Conservation (phyloP, 1,284 basidiomycete genomes). For the Phenoliferia sp. region DNA sequence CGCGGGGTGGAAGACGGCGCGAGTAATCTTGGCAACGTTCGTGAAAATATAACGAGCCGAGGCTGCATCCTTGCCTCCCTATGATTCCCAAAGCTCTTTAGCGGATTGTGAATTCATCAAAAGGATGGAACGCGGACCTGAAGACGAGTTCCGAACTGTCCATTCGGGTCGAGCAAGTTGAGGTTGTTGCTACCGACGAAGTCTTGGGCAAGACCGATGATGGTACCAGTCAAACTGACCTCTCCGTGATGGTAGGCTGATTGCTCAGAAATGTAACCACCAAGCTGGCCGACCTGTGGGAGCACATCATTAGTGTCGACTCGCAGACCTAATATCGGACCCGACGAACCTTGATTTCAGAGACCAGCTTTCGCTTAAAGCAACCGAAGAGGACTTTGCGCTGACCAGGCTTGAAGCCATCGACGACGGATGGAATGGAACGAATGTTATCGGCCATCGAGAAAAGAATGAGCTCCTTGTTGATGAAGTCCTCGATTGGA, state of each 20-base stretch:
- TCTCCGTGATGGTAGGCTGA: slow-evolving; percentile 98
- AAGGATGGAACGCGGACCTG: slow-evolving; percentile 32
- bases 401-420: slow-evolving; percentile 98
- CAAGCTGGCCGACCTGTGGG: slow-evolving; percentile 81
- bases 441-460: slow-evolving; percentile 99
- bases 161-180: slow-evolving; percentile 82
- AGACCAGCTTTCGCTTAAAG: slow-evolving; percentile 90
- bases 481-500: slow-evolving; percentile 90
- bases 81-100: slow-evolving; percentile 34
- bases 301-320: not conserved
- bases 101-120: not conserved
- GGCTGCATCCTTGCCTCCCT: slow-evolving; percentile 92
- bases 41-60: slow-evolving; percentile 97
- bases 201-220: slow-evolving; percentile 89
- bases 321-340: not conserved
- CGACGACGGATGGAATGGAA: slow-evolving; percentile 86
- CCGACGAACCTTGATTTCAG: slow-evolving; percentile 72
- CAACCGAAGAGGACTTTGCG: slow-evolving; percentile 93
- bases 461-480: slow-evolving; percentile 96
- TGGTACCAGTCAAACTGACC: slow-evolving; percentile 76
- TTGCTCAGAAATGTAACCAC: slow-evolving; percentile 90
- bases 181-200: slow-evolving; percentile 96
- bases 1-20: slow-evolving; percentile 71
- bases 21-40: slow-evolving; percentile 68
- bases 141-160: slow-evolving; percentile 91